Evolutionary conservation across 192 early-diverging fungal species (phyloP).

Genomic region (Entomortierella beljakovae): DNA sequence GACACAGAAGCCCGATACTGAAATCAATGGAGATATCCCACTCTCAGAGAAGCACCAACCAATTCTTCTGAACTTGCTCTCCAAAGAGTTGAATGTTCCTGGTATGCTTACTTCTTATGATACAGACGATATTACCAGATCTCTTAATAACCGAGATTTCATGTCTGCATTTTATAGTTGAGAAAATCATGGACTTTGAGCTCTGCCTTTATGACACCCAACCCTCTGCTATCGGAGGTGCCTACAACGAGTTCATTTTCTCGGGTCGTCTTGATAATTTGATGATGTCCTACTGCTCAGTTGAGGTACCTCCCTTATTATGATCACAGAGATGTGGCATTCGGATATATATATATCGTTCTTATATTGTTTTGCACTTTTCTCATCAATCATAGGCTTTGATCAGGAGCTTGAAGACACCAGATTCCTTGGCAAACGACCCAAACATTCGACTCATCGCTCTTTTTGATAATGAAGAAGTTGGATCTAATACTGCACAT

Average conservation of each 20-base stretch:
- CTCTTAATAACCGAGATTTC: background rate
- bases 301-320: constrained; percentile 16
- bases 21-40: constrained; percentile 38
- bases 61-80: constrained; percentile 79
- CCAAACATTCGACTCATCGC: constrained; percentile 85
- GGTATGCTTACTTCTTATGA: constrained; percentile 33
- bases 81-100: constrained; percentile 76
- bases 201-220: constrained; percentile 98
- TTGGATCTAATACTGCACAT: constrained; percentile 92
- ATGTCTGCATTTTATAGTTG: constrained; percentile 46
- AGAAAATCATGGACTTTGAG: constrained; percentile 95
- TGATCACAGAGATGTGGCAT: too few relatives aligned
- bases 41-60: constrained; percentile 80
- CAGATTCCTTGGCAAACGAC: constrained; percentile 66
- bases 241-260: constrained; percentile 93
- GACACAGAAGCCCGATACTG: constrained; percentile 37
- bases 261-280: constrained; percentile 96
- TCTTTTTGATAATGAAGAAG: constrained; percentile 99
- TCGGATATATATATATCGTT: too few relatives aligned
- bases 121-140: background rate
- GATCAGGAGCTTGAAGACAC: constrained; percentile 60
- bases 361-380: background rate
- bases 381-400: constrained; percentile 58
- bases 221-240: constrained; percentile 89
- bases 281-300: constrained; percentile 92